Conservation (phyloP, 805 yeast species). For the Kazachstania bromeliacearum region DNA sequence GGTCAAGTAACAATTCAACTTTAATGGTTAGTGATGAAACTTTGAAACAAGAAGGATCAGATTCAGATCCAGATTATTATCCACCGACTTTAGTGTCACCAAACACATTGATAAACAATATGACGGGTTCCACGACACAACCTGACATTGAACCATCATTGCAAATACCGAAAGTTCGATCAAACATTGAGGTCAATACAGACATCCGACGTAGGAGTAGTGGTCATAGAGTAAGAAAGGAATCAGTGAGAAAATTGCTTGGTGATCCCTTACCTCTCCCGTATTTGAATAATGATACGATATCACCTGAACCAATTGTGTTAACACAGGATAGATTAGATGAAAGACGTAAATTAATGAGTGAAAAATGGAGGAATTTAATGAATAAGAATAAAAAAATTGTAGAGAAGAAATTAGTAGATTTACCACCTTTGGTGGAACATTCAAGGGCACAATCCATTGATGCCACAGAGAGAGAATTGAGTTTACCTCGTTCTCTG, state of each 20-base stretch:
- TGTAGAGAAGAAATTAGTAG: constrained; percentile 13
- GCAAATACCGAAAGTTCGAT: no score
- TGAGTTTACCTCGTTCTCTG: neutral
- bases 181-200: no score
- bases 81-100: neutral
- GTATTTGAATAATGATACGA: constrained; percentile 14
- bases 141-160: neutral
- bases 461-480: neutral
- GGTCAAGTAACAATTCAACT: no score
- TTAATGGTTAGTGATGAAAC: neutral
- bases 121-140: neutral
- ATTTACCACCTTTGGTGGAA: constrained; percentile 3
- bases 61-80: neutral
- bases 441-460: neutral
- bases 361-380: constrained; percentile 12
- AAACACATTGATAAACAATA: neutral
- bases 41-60: neutral
- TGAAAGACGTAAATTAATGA: constrained; percentile 9
- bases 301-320: neutral
- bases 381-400: constrained; percentile 9
- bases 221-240: no score
- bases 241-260: constrained; percentile 13
- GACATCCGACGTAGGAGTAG: no score
- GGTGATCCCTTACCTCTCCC: constrained; percentile 36
- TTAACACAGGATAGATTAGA: constrained; percentile 5